Evolutionary conservation across 192 early-diverging fungal genomes (phyloP), one percentile per base, ranked within the genome.

Genomic region (Podochytrium sp.): DNA sequence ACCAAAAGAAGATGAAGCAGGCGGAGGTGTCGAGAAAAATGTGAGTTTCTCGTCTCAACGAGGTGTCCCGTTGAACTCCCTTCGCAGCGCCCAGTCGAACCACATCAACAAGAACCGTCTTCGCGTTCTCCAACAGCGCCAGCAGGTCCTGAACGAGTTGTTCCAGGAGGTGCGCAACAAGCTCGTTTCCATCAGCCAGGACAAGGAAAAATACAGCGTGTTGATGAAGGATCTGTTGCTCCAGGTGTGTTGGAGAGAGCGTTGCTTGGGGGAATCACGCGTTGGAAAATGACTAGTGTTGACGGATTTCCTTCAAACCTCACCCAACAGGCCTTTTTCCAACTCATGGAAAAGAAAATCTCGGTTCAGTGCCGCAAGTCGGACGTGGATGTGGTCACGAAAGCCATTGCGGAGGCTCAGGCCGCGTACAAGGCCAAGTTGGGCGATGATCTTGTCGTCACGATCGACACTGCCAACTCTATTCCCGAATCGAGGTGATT

Each of bases 1-100:
- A 94, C 86, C 90, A 95, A 78, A 93, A 95, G 82, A 98, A 99
- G 81, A 89, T 93, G 69, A 99, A 99, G 85, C 97, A 98, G 84
- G 92, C 93, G 23, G 94, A 99, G 82, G 91, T 98, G 20, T 91
- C 96, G 85, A 91, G 94, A 70, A 92, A 94, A 73, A 99, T 99
- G 92, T 93, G 84, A 76, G 80, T 12, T 25, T 6, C 43, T 47
- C 43, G n/a, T 47, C n/a, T 47, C 43, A 47, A 47, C 43, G 43
- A 20, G 25, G 37, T 32, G 47, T 1, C n/a, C 38, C 39, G 14
- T 66, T 30, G 16, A 12, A 49, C 51, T 52, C 23, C 23, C 27
- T 55, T 39, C 30, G 20, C 38, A 95, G 93, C 80, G 85, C 94
- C 27, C 92, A 95, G 72, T 98, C 96, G 30, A 98, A 95, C 76